A percentile compares a stretch with the other conserved stretches of the same genome.
phyloP scores from a whole-genome alignment of 1,139 yeast species.

The Sugiyamaella castrensis region DNA sequence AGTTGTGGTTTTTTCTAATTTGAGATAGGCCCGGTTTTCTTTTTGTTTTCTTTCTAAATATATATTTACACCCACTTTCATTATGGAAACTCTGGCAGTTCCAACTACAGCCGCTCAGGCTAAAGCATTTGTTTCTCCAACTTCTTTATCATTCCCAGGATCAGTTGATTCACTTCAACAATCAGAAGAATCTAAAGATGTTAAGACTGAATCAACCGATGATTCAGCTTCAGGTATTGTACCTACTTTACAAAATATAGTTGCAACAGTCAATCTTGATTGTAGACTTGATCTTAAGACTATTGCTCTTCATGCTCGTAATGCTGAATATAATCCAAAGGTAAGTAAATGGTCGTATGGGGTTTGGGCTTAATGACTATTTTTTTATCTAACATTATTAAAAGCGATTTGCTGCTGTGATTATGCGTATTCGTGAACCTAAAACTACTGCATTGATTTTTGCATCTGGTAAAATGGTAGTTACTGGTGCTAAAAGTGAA shows the following conservation, averaged over 20 bases:
- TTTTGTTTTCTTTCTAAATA: neutral
- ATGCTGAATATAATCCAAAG: conserved; percentile 94
- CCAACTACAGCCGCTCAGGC: conserved; percentile 84
- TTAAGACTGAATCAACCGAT: conserved; percentile 41
- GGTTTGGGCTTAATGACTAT: conserved; percentile 2
- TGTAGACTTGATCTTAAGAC: conserved; percentile 95
- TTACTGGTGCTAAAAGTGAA: conserved; percentile 98
- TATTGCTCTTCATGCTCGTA: conserved; percentile 97
- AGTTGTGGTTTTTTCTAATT: neutral
- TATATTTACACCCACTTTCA: conserved; percentile 11
- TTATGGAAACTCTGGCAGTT: conserved; percentile 69
- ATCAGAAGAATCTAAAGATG: conserved; percentile 5
- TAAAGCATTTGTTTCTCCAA: conserved; percentile 66
- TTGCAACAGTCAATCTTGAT: conserved; percentile 95
- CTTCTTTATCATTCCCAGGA: conserved; percentile 60
- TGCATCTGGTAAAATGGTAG: conserved; percentile 99
- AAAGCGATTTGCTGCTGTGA: conserved; percentile 96
- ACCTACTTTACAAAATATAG: conserved; percentile 94
- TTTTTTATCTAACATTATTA: conserved; percentile 18
- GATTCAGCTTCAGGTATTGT: conserved; percentile 88
- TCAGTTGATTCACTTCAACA: conserved; percentile 24
- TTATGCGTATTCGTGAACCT: conserved; percentile 99
- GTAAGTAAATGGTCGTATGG: conserved; percentile 27
- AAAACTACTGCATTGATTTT: conserved; percentile 96
- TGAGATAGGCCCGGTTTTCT: too few species aligned